These are phyloP conservation scores for Conticribra weissflogii DNA, from an alignment of 108 stramenopile species.

Conservation along the genomic window DNA sequence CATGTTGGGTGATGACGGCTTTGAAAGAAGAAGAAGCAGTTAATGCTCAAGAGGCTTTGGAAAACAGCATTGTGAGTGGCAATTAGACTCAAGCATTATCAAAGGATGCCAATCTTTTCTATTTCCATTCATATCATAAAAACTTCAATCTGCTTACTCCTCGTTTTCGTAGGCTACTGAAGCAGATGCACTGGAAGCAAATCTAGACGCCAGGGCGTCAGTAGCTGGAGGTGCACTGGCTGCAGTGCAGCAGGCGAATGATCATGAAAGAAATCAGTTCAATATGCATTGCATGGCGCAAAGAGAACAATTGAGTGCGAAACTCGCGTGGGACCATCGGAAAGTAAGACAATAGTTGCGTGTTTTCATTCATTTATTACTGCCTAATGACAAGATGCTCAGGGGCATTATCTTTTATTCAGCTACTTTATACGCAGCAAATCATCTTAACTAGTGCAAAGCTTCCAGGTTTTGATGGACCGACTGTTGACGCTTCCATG, in stretches of 20 bases:
- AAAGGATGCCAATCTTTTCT: not conserved
- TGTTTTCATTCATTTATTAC: not conserved
- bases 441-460: slow-evolving; percentile 64
- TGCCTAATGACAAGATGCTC: not conserved
- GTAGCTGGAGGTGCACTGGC: slow-evolving; percentile 69
- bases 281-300: slow-evolving; percentile 52
- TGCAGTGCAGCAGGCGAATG: slow-evolving; percentile 72
- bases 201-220: slow-evolving; percentile 68
- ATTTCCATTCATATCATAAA: not conserved
- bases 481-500: slow-evolving; percentile 68
- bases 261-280: slow-evolving; percentile 65
- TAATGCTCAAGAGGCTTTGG: slow-evolving; percentile 53
- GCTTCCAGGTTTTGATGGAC: slow-evolving; percentile 81
- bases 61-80: slow-evolving; percentile 62
- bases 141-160: not conserved
- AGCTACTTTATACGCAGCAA: slow-evolving; percentile 75
- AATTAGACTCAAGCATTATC: too few relatives aligned
- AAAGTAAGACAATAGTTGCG: slow-evolving; percentile 20
- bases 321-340: slow-evolving; percentile 79
- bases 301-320: slow-evolving; percentile 58
- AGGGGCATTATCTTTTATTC: not conserved
- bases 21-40: slow-evolving; percentile 67
- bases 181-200: slow-evolving; percentile 46
- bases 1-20: slow-evolving; percentile 80
- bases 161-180: slow-evolving; percentile 27